phyloP scores from a whole-genome alignment of 2,329 filamentous ascomycete species.

The Domatiomyces globalis region DNA sequence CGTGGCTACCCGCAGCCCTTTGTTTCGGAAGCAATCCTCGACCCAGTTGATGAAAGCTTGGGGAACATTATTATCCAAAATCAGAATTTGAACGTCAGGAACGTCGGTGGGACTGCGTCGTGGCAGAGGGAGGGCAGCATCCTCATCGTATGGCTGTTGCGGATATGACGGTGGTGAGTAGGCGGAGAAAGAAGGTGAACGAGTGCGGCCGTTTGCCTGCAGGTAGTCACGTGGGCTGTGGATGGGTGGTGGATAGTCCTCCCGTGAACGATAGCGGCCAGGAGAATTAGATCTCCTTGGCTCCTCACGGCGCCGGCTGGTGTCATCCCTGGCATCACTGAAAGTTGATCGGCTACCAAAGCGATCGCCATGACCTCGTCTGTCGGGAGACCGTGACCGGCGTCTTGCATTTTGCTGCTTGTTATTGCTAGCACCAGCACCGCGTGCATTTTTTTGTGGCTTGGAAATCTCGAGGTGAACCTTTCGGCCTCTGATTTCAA shows the following conservation, averaged over 20 bases:
- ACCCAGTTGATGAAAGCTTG: slow-evolving; percentile 73
- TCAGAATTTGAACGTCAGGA: slow-evolving; percentile 77
- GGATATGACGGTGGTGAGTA: slow-evolving; percentile 55
- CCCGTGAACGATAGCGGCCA: slow-evolving; percentile 47
- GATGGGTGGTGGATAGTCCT: slow-evolving; percentile 43
- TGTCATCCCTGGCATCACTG: slow-evolving; percentile 38
- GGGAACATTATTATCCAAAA: slow-evolving; percentile 41
- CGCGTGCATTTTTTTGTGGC: slow-evolving; percentile 59
- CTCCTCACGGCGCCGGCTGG: slow-evolving; percentile 43
- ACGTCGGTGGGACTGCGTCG: slow-evolving; percentile 59
- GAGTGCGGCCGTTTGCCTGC: slow-evolving; percentile 40
- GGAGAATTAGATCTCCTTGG: slow-evolving; percentile 49
- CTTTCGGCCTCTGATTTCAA: slow-evolving; percentile 71
- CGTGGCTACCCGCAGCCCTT: slow-evolving; percentile 60
- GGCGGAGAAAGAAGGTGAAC: slow-evolving; percentile 49
- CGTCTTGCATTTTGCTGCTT: slow-evolving; percentile 35
- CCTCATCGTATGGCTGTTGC: slow-evolving; percentile 35
- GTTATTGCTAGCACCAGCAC: slow-evolving; percentile 25
- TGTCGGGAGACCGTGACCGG: slow-evolving; percentile 29
- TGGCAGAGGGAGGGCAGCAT: slow-evolving; percentile 56
- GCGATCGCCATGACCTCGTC: slow-evolving; percentile 15
- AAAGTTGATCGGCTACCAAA: slow-evolving; percentile 24
- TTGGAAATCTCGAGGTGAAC: slow-evolving; percentile 94
- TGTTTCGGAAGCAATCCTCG: slow-evolving; percentile 57
- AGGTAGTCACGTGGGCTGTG: slow-evolving; percentile 26